These are phyloP conservation scores for Aspergillus chevalieri DNA, from an alignment of 2,329 filamentous ascomycete species.

Conservation along the genomic window DNA sequence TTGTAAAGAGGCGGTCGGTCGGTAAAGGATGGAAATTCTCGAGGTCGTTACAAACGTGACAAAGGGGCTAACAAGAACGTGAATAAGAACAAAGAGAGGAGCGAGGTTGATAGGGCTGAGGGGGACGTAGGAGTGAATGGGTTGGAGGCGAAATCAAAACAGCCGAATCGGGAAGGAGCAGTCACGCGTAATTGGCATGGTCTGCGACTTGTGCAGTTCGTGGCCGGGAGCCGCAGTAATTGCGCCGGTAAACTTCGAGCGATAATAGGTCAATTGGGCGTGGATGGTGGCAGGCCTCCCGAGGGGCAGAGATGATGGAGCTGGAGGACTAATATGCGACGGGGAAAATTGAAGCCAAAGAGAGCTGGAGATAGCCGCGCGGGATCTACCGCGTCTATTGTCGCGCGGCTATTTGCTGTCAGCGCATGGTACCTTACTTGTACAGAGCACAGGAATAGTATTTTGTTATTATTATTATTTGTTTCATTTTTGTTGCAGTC, in stretches of 20 bases:
- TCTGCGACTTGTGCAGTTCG: constrained; percentile 2
- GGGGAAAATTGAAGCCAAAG: neutral
- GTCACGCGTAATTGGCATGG: constrained; percentile 11
- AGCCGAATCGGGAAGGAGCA: constrained; percentile 6
- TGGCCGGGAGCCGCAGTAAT: constrained; percentile 3
- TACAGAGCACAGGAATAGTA: neutral
- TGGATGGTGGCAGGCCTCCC: neutral
- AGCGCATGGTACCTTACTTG: neutral
- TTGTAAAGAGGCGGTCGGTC: neutral
- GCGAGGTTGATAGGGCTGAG: constrained; percentile 4
- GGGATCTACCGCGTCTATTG: neutral
- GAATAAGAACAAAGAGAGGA: constrained; percentile 3
- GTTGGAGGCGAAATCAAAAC: constrained; percentile 7
- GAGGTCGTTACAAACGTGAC: neutral
- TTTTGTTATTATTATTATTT: neutral
- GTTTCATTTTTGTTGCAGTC: neutral
- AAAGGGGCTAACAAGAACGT: neutral
- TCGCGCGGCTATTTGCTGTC: neutral
- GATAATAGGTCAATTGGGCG: neutral
- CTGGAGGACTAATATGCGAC: neutral
- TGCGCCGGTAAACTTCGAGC: neutral
- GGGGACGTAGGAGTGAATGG: neutral
- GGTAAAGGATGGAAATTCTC: neutral
- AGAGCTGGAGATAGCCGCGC: neutral
- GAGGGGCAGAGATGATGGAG: neutral